Evolutionary conservation across 2,329 filamentous ascomycete species (phyloP).

Genomic region (Dactylellina drechsleri): DNA sequence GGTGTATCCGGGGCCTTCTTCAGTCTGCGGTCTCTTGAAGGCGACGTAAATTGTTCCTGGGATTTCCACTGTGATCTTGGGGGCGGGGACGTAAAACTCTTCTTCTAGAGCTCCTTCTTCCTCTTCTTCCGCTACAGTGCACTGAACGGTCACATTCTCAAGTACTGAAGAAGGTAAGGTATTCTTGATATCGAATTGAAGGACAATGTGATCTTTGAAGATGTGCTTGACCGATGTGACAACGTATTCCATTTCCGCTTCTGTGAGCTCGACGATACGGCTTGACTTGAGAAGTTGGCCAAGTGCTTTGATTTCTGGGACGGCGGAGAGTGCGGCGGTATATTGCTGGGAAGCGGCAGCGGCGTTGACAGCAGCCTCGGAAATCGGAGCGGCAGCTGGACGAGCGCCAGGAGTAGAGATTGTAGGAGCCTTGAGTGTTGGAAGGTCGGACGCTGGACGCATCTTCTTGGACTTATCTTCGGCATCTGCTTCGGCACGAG

Average conservation of each 20-base stretch:
- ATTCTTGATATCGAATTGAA: slow-evolving; percentile 98
- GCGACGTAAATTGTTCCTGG: slow-evolving; percentile 95
- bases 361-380: slow-evolving; percentile 79
- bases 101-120: slow-evolving; percentile 68
- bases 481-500: slow-evolving; percentile 92
- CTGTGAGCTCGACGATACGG: slow-evolving; percentile 84
- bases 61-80: slow-evolving; percentile 82
- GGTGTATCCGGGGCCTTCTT: slow-evolving; percentile 71
- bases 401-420: slow-evolving; percentile 75
- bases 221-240: slow-evolving; percentile 94
- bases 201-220: slow-evolving; percentile 94
- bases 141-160: slow-evolving; percentile 86
- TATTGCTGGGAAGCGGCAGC: slow-evolving; percentile 87
- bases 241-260: slow-evolving; percentile 97
- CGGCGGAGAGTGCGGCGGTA: slow-evolving; percentile 65
- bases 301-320: slow-evolving; percentile 90
- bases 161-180: slow-evolving; percentile 90
- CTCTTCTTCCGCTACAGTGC: slow-evolving; percentile 84
- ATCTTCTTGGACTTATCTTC: slow-evolving; percentile 98
- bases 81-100: slow-evolving; percentile 90
- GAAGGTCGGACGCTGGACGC: slow-evolving; percentile 77
- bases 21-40: slow-evolving; percentile 75
- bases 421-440: slow-evolving; percentile 92
- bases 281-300: slow-evolving; percentile 93
- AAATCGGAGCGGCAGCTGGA: slow-evolving; percentile 68